Percentiles rank a stretch among this genome's conserved stretches.
phyloP scores from a whole-genome alignment of 1,284 basidiomycete species.

The Leccinum variabile region DNA sequence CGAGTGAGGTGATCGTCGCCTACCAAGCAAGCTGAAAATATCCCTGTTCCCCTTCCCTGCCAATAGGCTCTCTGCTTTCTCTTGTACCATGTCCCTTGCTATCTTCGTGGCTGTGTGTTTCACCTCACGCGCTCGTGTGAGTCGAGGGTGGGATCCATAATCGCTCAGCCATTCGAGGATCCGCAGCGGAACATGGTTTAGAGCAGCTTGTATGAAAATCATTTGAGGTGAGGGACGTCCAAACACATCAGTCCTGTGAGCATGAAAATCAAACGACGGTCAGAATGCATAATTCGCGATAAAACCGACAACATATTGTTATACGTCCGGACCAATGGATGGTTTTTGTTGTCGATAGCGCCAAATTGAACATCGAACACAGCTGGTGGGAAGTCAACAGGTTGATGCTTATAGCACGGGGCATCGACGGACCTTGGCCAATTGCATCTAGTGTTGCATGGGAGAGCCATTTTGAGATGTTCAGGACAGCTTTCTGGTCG shows the following conservation, averaged over 20 bases:
- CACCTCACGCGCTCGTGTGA: slow-evolving; percentile 39
- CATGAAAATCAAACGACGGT: not conserved
- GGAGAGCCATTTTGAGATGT: slow-evolving; percentile 43
- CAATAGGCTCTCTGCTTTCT: slow-evolving; percentile 39
- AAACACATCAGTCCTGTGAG: slow-evolving; percentile 22
- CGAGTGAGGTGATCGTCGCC: slow-evolving; percentile 35
- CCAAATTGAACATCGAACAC: slow-evolving; percentile 46
- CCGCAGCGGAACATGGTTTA: slow-evolving; percentile 21
- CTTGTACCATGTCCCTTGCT: slow-evolving; percentile 42
- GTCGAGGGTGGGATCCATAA: slow-evolving; percentile 38
- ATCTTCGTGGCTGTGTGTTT: slow-evolving; percentile 25
- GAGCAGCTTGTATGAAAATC: slow-evolving; percentile 21
- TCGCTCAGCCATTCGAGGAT: slow-evolving; percentile 41
- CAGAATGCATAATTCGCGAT: slow-evolving; percentile 4
- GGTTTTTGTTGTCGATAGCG: slow-evolving; percentile 36
- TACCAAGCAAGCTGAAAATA: slow-evolving; percentile 43
- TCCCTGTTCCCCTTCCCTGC: slow-evolving; percentile 37
- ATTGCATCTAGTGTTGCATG: slow-evolving; percentile 47
- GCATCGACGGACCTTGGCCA: slow-evolving; percentile 28
- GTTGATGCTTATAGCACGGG: not conserved
- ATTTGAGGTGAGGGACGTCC: slow-evolving; percentile 23
- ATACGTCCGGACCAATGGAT: slow-evolving; percentile 38
- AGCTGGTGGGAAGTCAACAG: slow-evolving; percentile 21
- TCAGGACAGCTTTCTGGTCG: slow-evolving; percentile 37
- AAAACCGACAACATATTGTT: slow-evolving; percentile 36